Conservation (phyloP, 225 moss, liverwort and hornwort species). For the Marchantia paleacea region DNA sequence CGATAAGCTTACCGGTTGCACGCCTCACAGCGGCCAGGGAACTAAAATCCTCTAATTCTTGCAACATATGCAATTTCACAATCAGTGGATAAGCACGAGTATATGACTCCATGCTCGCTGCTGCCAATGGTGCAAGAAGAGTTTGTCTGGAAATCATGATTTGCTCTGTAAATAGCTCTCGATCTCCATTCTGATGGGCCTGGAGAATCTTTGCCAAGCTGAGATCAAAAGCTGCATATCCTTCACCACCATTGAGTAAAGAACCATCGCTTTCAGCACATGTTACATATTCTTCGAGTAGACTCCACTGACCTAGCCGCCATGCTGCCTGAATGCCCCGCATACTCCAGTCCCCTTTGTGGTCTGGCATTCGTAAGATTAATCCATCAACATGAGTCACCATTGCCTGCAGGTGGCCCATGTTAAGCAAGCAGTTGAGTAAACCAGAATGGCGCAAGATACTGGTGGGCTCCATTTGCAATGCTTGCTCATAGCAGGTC, state of each 20-base stretch:
- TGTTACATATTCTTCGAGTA: conserved; percentile 81
- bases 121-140: conserved; percentile 88
- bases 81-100: conserved; percentile 95
- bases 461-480: conserved; percentile 97
- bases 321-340: conserved; percentile 94
- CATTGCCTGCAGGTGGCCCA: conserved; percentile 96
- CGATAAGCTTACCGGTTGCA: conserved; percentile 22
- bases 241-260: conserved; percentile 44
- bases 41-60: conserved; percentile 94
- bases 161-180: conserved; percentile 58
- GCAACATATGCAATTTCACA: conserved; percentile 95
- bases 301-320: conserved; percentile 99
- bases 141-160: conserved; percentile 70
- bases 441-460: conserved; percentile 81
- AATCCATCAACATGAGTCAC: conserved; percentile 96
- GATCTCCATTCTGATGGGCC: conserved; percentile 74
- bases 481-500: conserved; percentile 96
- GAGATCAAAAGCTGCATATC: conserved; percentile 75
- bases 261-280: conserved; percentile 66
- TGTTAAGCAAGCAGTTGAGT: conserved; percentile 91
- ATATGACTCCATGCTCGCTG: conserved; percentile 99
- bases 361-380: conserved; percentile 77
- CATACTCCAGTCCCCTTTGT: conserved; percentile 89
- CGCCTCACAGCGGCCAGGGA: conserved; percentile 59
- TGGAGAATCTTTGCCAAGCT: conserved; percentile 86